These are phyloP conservation scores for Pythium phragmiticola DNA, from an alignment of 352 stramenopile genomes.

Conservation along the genomic window DNA sequence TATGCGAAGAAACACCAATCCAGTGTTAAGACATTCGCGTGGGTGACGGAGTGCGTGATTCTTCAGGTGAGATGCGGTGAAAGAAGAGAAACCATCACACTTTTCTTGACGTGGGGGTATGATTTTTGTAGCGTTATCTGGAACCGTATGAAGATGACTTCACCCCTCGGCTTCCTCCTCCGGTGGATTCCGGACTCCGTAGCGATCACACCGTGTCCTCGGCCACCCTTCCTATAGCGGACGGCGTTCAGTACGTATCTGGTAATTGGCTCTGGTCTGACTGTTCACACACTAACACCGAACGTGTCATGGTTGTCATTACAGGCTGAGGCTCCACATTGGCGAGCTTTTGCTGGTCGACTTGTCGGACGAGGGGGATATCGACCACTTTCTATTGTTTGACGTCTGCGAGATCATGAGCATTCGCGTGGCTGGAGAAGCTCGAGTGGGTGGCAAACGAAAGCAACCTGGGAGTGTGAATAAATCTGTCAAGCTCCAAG, in stretches of 20 bases:
- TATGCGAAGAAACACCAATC: conserved; percentile 40
- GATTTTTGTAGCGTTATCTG: conserved; percentile 41
- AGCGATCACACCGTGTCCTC: conserved; percentile 36
- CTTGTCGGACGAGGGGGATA: conserved; percentile 41
- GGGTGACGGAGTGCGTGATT: conserved; percentile 82
- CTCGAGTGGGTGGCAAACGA: conserved; percentile 2
- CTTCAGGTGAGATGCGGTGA: conserved; percentile 47
- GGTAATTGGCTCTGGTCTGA: neutral
- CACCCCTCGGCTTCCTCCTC: conserved; percentile 32
- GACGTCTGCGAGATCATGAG: conserved; percentile 82
- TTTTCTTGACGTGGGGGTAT: conserved; percentile 1
- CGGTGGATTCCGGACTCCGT: conserved; percentile 6
- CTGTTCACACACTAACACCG: neutral
- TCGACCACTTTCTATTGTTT: conserved; percentile 76
- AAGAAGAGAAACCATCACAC: no score
- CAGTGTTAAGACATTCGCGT: conserved; percentile 65
- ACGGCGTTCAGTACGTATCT: conserved; percentile 50
- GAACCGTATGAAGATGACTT: conserved; percentile 42
- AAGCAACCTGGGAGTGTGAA: neutral
- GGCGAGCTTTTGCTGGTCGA: conserved; percentile 79
- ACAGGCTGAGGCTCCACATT: conserved; percentile 54
- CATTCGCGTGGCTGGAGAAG: conserved; percentile 30
- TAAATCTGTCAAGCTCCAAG: conserved; percentile 41
- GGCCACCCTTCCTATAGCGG: conserved; percentile 53
- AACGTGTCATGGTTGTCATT: conserved; percentile 19